Conservation (phyloP, 2,329 filamentous ascomycete genomes). For the Fusarium subtropicale region DNA sequence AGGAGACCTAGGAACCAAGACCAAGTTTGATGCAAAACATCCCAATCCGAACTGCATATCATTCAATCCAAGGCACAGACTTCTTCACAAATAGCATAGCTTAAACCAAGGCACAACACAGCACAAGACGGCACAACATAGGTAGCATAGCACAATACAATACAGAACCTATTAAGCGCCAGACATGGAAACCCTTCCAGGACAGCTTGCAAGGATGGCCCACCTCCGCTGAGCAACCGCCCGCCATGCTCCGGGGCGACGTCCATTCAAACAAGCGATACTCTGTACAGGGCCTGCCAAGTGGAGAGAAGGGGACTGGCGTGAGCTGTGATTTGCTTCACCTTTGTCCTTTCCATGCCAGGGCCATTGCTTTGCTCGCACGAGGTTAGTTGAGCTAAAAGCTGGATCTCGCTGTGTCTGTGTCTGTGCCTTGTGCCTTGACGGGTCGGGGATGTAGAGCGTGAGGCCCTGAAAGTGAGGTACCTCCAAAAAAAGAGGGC, state of each 20-base stretch:
- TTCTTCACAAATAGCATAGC: slow-evolving; percentile 32
- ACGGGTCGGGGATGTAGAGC: slow-evolving; percentile 7
- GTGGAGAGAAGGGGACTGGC: slow-evolving; percentile 39
- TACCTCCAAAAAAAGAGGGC: slow-evolving; percentile 5
- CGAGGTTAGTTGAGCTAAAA: slow-evolving; percentile 6
- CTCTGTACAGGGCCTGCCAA: slow-evolving; percentile 23
- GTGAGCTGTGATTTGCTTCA: slow-evolving; percentile 44
- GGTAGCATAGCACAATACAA: slow-evolving; percentile 16
- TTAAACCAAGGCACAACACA: slow-evolving; percentile 17
- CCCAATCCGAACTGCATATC: slow-evolving; percentile 39
- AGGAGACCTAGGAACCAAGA: neutral
- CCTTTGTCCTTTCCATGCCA: neutral
- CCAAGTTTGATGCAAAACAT: slow-evolving; percentile 43
- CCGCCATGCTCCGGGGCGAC: slow-evolving; percentile 37
- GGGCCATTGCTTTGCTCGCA: slow-evolving; percentile 22
- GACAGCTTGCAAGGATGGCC: slow-evolving; percentile 37
- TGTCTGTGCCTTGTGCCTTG: slow-evolving; percentile 38
- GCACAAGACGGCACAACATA: slow-evolving; percentile 32
- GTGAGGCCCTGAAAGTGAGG: slow-evolving; percentile 7
- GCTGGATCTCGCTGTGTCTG: neutral
- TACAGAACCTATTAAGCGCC: slow-evolving; percentile 40
- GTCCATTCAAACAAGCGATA: slow-evolving; percentile 42
- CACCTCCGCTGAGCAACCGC: slow-evolving; percentile 49
- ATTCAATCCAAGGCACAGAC: slow-evolving; percentile 41
- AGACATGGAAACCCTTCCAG: slow-evolving; percentile 24